Evolutionary conservation across 441 rosid genomes (phyloP).

Genomic region (Pelargonium cotyledonis): DNA sequence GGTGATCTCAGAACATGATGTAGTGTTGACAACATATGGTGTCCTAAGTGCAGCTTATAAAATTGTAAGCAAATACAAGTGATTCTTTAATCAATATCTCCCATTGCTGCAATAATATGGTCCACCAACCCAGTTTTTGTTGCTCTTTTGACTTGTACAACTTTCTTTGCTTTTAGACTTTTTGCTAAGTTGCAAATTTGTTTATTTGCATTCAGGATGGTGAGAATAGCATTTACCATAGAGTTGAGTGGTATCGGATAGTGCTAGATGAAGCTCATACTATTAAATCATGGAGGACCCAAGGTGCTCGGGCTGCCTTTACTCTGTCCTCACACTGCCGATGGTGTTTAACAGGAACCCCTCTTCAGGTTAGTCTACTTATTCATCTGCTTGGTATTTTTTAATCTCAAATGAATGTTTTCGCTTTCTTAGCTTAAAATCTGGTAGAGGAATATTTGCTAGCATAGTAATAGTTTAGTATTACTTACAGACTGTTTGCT

Average conservation of each 20-base stretch:
- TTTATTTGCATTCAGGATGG: constrained; percentile 28
- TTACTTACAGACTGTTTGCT: background rate
- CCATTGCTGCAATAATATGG: background rate
- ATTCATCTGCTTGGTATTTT: background rate
- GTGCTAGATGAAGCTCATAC: constrained; percentile 74
- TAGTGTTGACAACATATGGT: constrained; percentile 69
- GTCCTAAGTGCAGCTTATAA: constrained; percentile 53
- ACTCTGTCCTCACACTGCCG: constrained; percentile 48
- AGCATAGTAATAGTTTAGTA: background rate
- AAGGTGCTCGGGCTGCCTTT: constrained; percentile 49
- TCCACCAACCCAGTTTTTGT: background rate
- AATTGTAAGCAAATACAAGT: constrained; percentile 30
- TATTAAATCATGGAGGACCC: constrained; percentile 49
- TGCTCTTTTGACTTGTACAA: background rate
- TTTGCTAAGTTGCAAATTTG: background rate
- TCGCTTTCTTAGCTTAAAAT: no score
- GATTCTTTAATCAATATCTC: background rate
- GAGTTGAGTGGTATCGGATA: constrained; percentile 55
- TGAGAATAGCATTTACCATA: constrained; percentile 45
- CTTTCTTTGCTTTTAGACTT: background rate
- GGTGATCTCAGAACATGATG: constrained; percentile 45
- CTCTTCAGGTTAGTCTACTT: constrained; percentile 42
- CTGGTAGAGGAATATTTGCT: no score
- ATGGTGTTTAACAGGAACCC: constrained; percentile 77
- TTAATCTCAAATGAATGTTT: background rate